Evolutionary conservation across 176 grass and related monocot genomes (phyloP), one percentile per base, ranked within the genome.

Genomic region (Lolium rigidum): DNA sequence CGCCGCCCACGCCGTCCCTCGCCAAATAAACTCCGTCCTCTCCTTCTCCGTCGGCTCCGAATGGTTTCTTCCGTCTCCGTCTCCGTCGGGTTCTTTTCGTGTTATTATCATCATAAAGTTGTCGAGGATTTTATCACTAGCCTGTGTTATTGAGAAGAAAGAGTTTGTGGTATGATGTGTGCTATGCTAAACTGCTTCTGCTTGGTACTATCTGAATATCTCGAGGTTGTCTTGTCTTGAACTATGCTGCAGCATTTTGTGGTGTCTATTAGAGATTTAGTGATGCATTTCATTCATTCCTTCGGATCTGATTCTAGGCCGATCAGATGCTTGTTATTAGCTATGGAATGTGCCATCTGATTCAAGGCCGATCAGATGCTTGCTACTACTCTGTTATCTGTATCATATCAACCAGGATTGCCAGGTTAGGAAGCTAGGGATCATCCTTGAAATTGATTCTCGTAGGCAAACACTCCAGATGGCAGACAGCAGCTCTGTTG

Each of bases 1-100:
- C 77, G 9, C 87, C 88, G 17, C 43, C 47, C 15, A 14, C 43
- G 51, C 86, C 92, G 4, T 25, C 85, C 5, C 77, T 87, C 3
- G 7, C 80, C 65, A 94, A 94, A 86, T 94, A 88, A 75, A 60
- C 46, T 54, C 16, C 20, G 14, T 12, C 74, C 4, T 57, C 41
- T 10, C 2, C 46, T 47, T 6, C 60, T 38, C 18, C 16, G 7
- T 59, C 41, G 69, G 66, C 15, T 39, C 31, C 35, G 4, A 4
- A 41, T 69, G 35, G 38, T 54, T 76, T 54, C 48, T 25, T 54
- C 47, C 72, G 8, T 76, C 72, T 52, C 14, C 6, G 70, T 74
- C 49, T 28, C 26, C 26, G 26, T 28, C 26, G 26, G 22, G 71
- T 13, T 51, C 4, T 35, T 76, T 54, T 35, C 24, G 7, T 76